phyloP scores from a whole-genome alignment of 306 rosid species.

The Carpinus fangiana region DNA sequence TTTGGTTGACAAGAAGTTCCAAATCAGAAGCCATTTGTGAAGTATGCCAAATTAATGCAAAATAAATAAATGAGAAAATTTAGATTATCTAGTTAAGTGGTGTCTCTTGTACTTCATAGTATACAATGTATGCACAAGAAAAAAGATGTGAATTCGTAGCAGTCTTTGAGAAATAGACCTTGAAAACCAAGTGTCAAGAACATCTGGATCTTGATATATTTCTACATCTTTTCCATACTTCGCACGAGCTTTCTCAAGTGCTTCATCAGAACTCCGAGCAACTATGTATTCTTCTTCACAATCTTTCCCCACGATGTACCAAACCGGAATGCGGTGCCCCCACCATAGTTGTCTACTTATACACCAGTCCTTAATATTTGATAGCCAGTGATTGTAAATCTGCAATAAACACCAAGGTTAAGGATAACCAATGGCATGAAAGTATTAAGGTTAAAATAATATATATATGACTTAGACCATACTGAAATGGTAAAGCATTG shows the following conservation, averaged over 20 bases:
- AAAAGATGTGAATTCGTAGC: background rate
- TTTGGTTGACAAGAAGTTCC: background rate
- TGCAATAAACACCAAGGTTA: slow-evolving; percentile 35
- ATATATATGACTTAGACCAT: background rate
- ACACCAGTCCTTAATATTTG: slow-evolving; percentile 98
- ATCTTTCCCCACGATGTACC: slow-evolving; percentile 86
- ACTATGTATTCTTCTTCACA: slow-evolving; percentile 91
- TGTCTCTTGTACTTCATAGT: background rate
- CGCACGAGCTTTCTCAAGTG: slow-evolving; percentile 66
- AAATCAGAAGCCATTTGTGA: background rate
- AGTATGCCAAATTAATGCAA: slow-evolving; percentile 9
- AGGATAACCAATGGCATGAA: slow-evolving; percentile 5
- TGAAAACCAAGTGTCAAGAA: slow-evolving; percentile 98
- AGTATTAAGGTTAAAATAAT: background rate
- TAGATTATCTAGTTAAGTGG: background rate
- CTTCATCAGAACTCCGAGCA: slow-evolving; percentile 79
- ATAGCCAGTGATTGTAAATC: slow-evolving; percentile 98
- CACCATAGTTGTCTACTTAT: slow-evolving; percentile 99
- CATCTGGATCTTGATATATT: slow-evolving; percentile 95
- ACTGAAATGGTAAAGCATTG: background rate
- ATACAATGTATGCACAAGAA: background rate
- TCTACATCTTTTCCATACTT: slow-evolving; percentile 77
- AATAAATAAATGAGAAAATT: background rate
- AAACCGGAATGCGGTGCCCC: slow-evolving; percentile 98
- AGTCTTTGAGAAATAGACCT: slow-evolving; percentile 49